Evolutionary conservation across 2,329 filamentous ascomycete genomes (phyloP).

Genomic region (Exophiala mesophila): DNA sequence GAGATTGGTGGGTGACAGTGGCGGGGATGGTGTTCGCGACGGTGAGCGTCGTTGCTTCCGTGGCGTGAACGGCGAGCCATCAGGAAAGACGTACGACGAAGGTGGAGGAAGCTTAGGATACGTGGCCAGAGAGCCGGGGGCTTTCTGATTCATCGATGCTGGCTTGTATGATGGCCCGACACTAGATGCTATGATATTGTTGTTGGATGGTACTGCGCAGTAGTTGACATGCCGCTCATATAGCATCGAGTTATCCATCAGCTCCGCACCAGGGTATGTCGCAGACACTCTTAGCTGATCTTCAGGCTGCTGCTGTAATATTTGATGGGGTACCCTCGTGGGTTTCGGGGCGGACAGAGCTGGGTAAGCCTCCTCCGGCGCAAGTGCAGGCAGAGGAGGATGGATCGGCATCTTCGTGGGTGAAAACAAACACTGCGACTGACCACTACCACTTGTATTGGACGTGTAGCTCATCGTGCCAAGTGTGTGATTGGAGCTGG

Average conservation of each 20-base stretch:
- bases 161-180: not conserved
- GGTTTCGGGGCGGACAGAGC: conserved; percentile 21
- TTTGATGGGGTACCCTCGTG: conserved; percentile 17
- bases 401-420: conserved; percentile 31
- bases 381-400: conserved; percentile 32
- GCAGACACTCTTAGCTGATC: conserved; percentile 14
- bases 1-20: conserved; percentile 34
- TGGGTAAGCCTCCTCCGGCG: conserved; percentile 21
- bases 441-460: conserved; percentile 12
- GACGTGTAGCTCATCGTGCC: conserved; percentile 14
- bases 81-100: conserved; percentile 35
- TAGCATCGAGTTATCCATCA: conserved; percentile 37
- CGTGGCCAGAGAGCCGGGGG: conserved; percentile 29
- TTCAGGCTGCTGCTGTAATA: conserved; percentile 15
- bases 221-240: conserved; percentile 9
- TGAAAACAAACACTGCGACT: conserved; percentile 38
- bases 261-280: conserved; percentile 25
- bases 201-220: not conserved
- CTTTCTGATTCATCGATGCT: conserved; percentile 7
- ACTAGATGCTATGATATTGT: not conserved
- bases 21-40: conserved; percentile 33
- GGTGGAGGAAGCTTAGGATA: conserved; percentile 36
- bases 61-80: conserved; percentile 33
- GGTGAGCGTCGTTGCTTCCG: conserved; percentile 24
- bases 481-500: conserved; percentile 24